Evolutionary conservation across 2,329 filamentous ascomycete genomes (phyloP).

Genomic region (Phyllosticta paracitricarpa): DNA sequence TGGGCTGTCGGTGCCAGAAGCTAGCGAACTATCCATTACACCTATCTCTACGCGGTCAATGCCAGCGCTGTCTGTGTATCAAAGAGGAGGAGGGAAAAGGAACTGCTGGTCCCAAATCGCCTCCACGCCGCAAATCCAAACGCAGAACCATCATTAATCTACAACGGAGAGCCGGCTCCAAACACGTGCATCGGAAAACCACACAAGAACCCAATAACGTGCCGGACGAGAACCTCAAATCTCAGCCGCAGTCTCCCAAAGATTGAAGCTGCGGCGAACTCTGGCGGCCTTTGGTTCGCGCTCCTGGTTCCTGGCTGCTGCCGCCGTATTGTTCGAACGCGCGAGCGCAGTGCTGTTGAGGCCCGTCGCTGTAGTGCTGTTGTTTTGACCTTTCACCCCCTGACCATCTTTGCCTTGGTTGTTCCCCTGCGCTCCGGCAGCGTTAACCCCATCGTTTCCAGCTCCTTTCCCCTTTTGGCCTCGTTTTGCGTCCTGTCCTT

Average conservation of each 20-base stretch:
- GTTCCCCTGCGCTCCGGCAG: neutral
- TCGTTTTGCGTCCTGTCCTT: neutral
- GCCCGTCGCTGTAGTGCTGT: neutral
- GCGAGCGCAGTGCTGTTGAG: neutral
- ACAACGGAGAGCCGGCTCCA: neutral
- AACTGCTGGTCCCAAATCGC: neutral
- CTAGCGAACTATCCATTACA: neutral
- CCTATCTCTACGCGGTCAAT: neutral
- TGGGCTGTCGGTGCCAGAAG: neutral
- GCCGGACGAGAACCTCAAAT: neutral
- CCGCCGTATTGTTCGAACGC: neutral
- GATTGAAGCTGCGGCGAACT: neutral
- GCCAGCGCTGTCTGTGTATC: neutral
- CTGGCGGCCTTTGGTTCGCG: neutral
- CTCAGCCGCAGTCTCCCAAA: neutral
- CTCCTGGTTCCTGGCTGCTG: neutral
- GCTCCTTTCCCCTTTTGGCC: neutral
- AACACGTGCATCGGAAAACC: neutral
- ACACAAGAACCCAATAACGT: neutral
- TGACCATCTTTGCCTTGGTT: slow-evolving; percentile 15
- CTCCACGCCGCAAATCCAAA: neutral
- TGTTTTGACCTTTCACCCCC: neutral
- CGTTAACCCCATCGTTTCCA: neutral
- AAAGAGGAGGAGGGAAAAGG: neutral
- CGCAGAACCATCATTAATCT: neutral